Evolutionary conservation across 1,284 basidiomycete species (phyloP).

Genomic region (Sanghuangporus weigelae): DNA sequence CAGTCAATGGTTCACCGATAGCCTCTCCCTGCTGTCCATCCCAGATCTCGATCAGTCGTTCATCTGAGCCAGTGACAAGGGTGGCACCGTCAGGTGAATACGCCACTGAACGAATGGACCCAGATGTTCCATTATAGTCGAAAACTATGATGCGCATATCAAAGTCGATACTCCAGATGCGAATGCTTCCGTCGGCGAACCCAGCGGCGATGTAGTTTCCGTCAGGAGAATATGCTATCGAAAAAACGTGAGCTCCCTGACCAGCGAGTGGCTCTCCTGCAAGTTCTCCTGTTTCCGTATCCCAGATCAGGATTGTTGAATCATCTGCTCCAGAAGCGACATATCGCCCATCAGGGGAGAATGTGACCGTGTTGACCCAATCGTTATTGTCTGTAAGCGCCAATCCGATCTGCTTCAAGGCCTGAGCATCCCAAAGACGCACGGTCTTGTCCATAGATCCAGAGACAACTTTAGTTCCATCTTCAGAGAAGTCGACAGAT

Average conservation of each 20-base stretch:
- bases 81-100: slow-evolving; percentile 18
- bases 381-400: not conserved
- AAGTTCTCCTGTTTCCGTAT: not conserved
- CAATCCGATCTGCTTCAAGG: not conserved
- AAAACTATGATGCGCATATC: not conserved
- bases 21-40: slow-evolving; percentile 14
- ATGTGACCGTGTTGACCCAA: slow-evolving; percentile 4
- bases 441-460: slow-evolving; percentile 15
- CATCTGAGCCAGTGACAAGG: slow-evolving; percentile 19
- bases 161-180: slow-evolving; percentile 11
- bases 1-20: slow-evolving; percentile 6
- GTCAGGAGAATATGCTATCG: slow-evolving; percentile 1
- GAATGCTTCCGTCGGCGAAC: not conserved
- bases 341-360: slow-evolving; percentile 1
- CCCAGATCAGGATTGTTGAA: slow-evolving; percentile 3
- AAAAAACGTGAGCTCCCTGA: not conserved
- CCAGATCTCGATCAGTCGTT: slow-evolving; percentile 19
- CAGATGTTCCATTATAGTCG: slow-evolving; percentile 9
- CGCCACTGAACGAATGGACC: slow-evolving; percentile 15
- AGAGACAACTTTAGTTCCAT: slow-evolving; percentile 2
- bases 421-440: slow-evolving; percentile 10
- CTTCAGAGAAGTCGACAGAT: slow-evolving; percentile 8
- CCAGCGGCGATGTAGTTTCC: slow-evolving; percentile 2
- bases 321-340: slow-evolving; percentile 9
- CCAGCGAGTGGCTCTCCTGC: not conserved